phyloP scores from a whole-genome alignment of 306 rosid genomes.

The Trifolium dubium region DNA sequence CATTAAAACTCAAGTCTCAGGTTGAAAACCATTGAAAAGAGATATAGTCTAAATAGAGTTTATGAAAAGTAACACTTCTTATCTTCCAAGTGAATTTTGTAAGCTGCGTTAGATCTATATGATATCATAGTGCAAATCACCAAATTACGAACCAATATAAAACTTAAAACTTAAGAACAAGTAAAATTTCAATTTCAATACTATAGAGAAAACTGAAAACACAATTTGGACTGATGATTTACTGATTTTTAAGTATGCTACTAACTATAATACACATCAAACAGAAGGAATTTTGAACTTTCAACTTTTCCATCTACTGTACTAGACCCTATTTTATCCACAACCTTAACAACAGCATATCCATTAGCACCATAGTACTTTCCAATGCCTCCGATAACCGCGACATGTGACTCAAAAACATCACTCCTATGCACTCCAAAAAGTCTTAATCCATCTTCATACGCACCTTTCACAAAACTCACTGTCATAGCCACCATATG shows the following conservation, averaged over 20 bases:
- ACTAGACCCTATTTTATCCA: constrained; percentile 46
- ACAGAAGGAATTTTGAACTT: constrained; percentile 54
- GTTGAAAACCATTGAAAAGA: no score
- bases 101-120: no score
- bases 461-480: constrained; percentile 45
- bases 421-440: constrained; percentile 66
- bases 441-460: constrained; percentile 58
- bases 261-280: constrained; percentile 72
- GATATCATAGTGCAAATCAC: no score
- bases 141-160: no score
- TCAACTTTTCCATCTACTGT: constrained; percentile 40
- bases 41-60: no score
- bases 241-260: background rate
- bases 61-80: no score
- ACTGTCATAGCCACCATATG: constrained; percentile 71
- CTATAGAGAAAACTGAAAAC: constrained; percentile 11
- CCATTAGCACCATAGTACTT: constrained; percentile 78
- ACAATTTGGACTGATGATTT: constrained; percentile 1
- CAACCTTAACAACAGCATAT: constrained; percentile 70
- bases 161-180: no score
- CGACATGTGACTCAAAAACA: constrained; percentile 71
- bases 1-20: no score
- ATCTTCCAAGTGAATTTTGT: no score
- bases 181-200: background rate
- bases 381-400: constrained; percentile 85